A percentile compares a stretch with the other conserved stretches of the same genome.
Evolutionary conservation across 179 eudicot genomes (phyloP).

Genomic region (Spergularia azorica): DNA sequence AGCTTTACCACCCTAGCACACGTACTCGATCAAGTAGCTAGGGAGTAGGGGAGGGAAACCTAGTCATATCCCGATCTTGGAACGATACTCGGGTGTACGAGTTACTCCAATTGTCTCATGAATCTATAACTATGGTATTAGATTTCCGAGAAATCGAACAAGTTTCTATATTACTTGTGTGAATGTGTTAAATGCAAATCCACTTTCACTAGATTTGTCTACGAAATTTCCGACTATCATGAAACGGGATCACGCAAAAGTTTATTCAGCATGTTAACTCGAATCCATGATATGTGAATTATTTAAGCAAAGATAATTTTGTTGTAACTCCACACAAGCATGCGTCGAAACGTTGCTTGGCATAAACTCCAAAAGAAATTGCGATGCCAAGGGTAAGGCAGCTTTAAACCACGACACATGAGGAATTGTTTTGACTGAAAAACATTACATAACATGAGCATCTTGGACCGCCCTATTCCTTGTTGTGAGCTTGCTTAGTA

Average conservation of each 20-base stretch:
- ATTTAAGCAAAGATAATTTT: background rate
- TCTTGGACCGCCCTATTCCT: slow-evolving; percentile 34
- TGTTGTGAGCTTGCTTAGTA: slow-evolving; percentile 19
- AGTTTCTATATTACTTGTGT: too few relatives aligned
- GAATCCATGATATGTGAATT: background rate
- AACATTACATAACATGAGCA: slow-evolving; percentile 19
- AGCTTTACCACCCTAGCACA: background rate
- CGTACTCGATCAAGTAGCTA: background rate
- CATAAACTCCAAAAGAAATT: slow-evolving; percentile 20
- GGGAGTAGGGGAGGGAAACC: slow-evolving; percentile 6
- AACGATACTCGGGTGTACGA: too few relatives aligned
- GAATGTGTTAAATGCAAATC: too few relatives aligned
- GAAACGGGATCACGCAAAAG: too few relatives aligned
- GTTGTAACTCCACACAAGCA: background rate
- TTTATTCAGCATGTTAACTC: background rate
- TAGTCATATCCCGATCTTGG: background rate
- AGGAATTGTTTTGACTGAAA: slow-evolving; percentile 17
- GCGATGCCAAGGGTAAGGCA: slow-evolving; percentile 5
- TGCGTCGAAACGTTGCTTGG: slow-evolving; percentile 11
- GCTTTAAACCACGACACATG: slow-evolving; percentile 13
- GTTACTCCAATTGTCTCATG: too few relatives aligned
- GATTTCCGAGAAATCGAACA: too few relatives aligned
- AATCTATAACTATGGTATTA: too few relatives aligned
- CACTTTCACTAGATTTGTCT: too few relatives aligned
- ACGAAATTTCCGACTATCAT: too few relatives aligned